These are phyloP conservation scores for Tolypocladium sp. DNA, from an alignment of 2,329 filamentous ascomycete genomes.

Conservation along the genomic window DNA sequence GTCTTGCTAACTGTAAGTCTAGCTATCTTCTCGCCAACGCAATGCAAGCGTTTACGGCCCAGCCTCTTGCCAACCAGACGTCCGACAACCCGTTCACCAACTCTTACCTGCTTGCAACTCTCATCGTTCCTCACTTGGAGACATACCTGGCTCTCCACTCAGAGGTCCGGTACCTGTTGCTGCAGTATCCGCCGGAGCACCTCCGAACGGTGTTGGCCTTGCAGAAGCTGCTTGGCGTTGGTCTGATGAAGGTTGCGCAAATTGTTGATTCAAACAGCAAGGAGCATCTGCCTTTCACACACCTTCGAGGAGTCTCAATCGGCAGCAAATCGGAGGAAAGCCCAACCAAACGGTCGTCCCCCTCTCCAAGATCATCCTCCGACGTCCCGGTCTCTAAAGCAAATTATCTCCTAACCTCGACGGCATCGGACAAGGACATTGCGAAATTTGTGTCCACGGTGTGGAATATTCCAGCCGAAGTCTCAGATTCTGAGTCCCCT, in stretches of 20 bases:
- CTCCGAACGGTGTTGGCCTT: constrained; percentile 47
- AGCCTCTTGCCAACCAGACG: constrained; percentile 38
- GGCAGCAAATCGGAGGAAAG: constrained; percentile 14
- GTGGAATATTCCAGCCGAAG: constrained; percentile 28
- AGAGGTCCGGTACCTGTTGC: constrained; percentile 44
- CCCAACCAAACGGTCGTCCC: constrained; percentile 10
- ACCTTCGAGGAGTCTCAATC: constrained; percentile 26
- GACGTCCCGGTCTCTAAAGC: constrained; percentile 36
- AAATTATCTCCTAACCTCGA: constrained; percentile 48
- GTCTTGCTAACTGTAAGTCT: not conserved
- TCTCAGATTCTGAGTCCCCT: constrained; percentile 32
- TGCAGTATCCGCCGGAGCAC: constrained; percentile 50
- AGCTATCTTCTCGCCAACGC: constrained; percentile 53
- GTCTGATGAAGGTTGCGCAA: constrained; percentile 49
- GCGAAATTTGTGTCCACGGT: constrained; percentile 44
- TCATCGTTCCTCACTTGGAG: constrained; percentile 52
- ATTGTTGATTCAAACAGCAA: constrained; percentile 37
- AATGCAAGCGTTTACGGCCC: constrained; percentile 48
- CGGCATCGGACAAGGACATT: constrained; percentile 44
- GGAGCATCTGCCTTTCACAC: constrained; percentile 26
- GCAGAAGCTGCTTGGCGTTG: constrained; percentile 45
- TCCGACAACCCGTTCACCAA: constrained; percentile 46
- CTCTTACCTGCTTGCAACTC: constrained; percentile 43
- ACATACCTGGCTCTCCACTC: constrained; percentile 45
- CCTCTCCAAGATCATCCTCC: constrained; percentile 15